Percentiles rank a stretch among this genome's conserved stretches.
phyloP scores from a whole-genome alignment of 371 early-diverging fungal species.

The Mortierella sp. region DNA sequence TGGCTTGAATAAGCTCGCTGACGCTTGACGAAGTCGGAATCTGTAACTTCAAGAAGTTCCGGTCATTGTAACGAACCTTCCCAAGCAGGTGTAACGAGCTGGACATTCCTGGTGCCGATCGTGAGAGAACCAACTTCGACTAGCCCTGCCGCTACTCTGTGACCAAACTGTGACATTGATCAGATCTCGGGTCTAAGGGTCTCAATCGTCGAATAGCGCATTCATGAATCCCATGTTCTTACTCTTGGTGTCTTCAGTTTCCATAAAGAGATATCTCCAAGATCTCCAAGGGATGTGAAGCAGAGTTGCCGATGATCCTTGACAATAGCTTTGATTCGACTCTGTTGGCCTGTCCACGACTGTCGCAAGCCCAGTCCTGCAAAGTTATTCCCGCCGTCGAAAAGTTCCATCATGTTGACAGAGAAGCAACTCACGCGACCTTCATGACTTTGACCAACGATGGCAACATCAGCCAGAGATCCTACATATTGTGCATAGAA shows the following conservation, averaged over 20 bases:
- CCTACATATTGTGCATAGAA: slow-evolving; percentile 54
- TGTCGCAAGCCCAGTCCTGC: slow-evolving; percentile 69
- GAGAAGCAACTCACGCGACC: slow-evolving; percentile 76
- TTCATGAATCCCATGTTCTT: too few species aligned
- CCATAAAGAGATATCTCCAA: slow-evolving; percentile 70
- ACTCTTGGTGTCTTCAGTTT: slow-evolving; percentile 58
- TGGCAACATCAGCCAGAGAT: slow-evolving; percentile 74
- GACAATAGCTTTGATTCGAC: slow-evolving; percentile 59
- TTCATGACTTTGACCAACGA: slow-evolving; percentile 67
- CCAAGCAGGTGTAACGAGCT: slow-evolving; percentile 49
- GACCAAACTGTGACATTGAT: slow-evolving; percentile 32
- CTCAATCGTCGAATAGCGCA: too few species aligned
- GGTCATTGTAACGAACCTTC: slow-evolving; percentile 29
- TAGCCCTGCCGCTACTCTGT: slow-evolving; percentile 49
- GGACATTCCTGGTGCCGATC: slow-evolving; percentile 28
- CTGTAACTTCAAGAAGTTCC: background rate
- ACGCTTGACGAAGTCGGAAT: too few species aligned
- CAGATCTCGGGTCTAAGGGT: too few species aligned
- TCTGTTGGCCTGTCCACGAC: slow-evolving; percentile 77
- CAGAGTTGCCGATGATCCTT: slow-evolving; percentile 54
- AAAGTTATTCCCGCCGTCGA: slow-evolving; percentile 69
- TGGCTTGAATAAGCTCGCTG: too few species aligned
- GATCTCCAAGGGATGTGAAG: slow-evolving; percentile 62
- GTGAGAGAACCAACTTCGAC: slow-evolving; percentile 48
- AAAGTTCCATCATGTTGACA: slow-evolving; percentile 81